Evolutionary conservation across 164 flowering plant species (phyloP).

Genomic region (Aristolochia californica): DNA sequence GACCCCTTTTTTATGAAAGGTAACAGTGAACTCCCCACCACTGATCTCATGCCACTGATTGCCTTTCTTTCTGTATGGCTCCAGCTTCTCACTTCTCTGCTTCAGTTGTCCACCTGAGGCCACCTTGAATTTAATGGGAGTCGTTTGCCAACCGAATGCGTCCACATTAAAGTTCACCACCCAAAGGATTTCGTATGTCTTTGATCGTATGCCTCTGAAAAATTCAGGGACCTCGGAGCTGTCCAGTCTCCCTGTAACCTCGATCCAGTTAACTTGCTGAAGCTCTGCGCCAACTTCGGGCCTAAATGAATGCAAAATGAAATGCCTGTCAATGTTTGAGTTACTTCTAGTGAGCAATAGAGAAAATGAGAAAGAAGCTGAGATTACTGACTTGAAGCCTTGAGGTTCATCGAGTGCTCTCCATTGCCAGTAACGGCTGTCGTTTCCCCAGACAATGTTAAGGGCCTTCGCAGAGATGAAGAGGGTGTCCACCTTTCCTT

Average conservation of each 20-base stretch:
- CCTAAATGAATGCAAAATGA: neutral
- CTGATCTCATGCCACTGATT: conserved; percentile 13
- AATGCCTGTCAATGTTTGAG: neutral
- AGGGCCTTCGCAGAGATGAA: conserved; percentile 5
- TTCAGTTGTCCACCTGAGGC: conserved; percentile 5
- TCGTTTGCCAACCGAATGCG: conserved; percentile 26
- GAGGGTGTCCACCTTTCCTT: too few relatives aligned
- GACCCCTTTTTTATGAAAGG: neutral
- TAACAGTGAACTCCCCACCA: conserved; percentile 14
- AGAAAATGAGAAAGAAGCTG: neutral
- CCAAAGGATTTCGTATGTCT: conserved; percentile 10
- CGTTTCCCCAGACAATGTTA: conserved; percentile 15
- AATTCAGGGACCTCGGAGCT: neutral
- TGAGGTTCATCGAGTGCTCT: neutral
- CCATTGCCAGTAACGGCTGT: conserved; percentile 16
- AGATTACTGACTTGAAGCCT: neutral
- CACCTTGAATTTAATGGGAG: conserved; percentile 13
- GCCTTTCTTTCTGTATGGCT: conserved; percentile 7
- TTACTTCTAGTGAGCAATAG: too few relatives aligned
- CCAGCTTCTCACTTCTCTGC: conserved; percentile 1
- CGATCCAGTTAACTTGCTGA: conserved; percentile 23
- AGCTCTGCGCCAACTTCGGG: conserved; percentile 14
- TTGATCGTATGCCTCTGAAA: neutral
- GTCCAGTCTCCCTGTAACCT: conserved; percentile 12
- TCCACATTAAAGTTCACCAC: conserved; percentile 18